These are phyloP conservation scores for Naematelia aurantialba DNA, from an alignment of 768 basidiomycete species.

Conservation along the genomic window DNA sequence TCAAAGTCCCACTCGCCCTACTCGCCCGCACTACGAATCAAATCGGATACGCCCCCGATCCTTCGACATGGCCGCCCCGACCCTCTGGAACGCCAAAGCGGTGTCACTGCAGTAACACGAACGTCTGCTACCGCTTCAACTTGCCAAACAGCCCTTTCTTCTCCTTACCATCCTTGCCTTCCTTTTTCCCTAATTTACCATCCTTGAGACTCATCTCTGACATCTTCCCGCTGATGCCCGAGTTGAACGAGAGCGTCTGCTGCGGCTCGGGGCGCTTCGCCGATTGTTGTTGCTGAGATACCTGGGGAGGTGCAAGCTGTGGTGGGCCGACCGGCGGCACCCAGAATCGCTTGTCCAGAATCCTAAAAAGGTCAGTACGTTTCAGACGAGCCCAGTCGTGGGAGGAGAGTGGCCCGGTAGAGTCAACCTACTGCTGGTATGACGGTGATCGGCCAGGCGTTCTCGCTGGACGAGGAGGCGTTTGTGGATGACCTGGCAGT, in stretches of 20 bases:
- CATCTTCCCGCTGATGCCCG: constrained; percentile 6
- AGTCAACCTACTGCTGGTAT: constrained; percentile 37
- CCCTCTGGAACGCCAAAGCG: no score
- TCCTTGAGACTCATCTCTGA: constrained; percentile 14
- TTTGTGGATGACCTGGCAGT: constrained; percentile 41
- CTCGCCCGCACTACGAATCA: no score
- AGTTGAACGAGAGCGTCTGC: constrained; percentile 5
- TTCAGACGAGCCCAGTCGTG: neutral
- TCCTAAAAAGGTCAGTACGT: constrained; percentile 19
- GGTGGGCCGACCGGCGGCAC: constrained; percentile 48
- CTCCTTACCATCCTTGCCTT: constrained; percentile 11
- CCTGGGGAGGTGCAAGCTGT: constrained; percentile 33
- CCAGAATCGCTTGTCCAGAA: constrained; percentile 50
- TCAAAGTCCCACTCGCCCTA: no score
- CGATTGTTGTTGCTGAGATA: constrained; percentile 14
- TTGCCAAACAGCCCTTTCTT: constrained; percentile 30
- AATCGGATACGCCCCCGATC: no score
- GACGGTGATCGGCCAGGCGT: constrained; percentile 32
- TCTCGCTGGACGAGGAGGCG: constrained; percentile 27
- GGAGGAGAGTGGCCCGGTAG: neutral
- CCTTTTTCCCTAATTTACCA: constrained; percentile 10
- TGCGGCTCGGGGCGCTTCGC: neutral
- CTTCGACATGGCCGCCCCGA: no score
- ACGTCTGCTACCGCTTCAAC: constrained; percentile 29
- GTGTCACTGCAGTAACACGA: no score